Conservation (phyloP, 345 rosid species). For the Citrus glauca region DNA sequence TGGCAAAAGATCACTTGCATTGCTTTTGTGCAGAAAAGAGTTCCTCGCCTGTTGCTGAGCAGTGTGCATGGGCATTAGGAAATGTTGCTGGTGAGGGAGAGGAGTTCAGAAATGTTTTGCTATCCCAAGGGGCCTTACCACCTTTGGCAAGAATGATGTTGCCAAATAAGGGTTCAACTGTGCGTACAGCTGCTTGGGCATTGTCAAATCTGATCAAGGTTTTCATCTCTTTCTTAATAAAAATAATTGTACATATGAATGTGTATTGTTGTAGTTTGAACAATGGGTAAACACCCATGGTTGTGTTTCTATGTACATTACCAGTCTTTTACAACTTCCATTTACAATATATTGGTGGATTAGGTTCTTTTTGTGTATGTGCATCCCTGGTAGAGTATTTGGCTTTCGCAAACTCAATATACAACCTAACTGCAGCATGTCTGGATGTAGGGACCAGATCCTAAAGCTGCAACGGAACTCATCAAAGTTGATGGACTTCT, state of each 20-base stretch:
- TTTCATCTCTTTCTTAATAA: slow-evolving; percentile 15
- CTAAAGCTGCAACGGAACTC: slow-evolving; percentile 82
- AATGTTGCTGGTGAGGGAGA: slow-evolving; percentile 98
- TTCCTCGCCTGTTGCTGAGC: slow-evolving; percentile 88
- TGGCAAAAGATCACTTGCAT: slow-evolving; percentile 15
- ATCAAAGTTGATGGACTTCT: slow-evolving; percentile 66
- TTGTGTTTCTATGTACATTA: neutral
- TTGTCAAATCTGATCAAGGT: slow-evolving; percentile 96
- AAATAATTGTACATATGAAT: neutral
- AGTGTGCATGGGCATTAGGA: slow-evolving; percentile 97
- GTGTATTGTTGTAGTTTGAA: neutral
- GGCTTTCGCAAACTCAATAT: slow-evolving; percentile 21
- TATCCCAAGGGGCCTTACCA: slow-evolving; percentile 84
- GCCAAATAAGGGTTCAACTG: slow-evolving; percentile 88
- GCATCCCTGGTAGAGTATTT: neutral
- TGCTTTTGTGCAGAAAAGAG: slow-evolving; percentile 64
- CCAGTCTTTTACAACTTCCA: neutral
- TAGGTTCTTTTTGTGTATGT: neutral
- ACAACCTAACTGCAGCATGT: slow-evolving; percentile 25
- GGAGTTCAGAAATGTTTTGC: slow-evolving; percentile 78
- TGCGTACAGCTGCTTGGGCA: slow-evolving; percentile 98
- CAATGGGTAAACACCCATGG: neutral
- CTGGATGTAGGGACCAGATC: slow-evolving; percentile 79
- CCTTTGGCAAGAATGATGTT: slow-evolving; percentile 97
- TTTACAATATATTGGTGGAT: neutral